Percentiles rank a stretch among this genome's conserved stretches.
Evolutionary conservation across 352 stramenopile species (phyloP).

Genomic region (Phytopythium ostracodes): DNA sequence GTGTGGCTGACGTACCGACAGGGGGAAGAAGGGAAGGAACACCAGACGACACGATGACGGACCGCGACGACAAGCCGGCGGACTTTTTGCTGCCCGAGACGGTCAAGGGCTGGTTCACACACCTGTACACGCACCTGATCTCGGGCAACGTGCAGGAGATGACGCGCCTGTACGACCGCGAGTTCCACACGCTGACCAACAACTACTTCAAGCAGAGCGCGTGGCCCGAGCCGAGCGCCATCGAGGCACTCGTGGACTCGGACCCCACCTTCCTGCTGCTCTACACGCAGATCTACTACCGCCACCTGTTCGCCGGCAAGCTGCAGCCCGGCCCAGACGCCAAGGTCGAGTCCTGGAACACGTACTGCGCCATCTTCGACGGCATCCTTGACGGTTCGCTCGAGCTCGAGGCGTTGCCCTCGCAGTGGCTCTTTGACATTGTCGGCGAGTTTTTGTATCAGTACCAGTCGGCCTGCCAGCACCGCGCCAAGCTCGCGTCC

Average conservation of each 20-base stretch:
- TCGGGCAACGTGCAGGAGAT: constrained; percentile 80
- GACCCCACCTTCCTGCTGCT: constrained; percentile 92
- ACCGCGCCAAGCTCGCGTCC: constrained; percentile 80
- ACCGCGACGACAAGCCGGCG: constrained; percentile 80
- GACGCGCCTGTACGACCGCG: constrained; percentile 83
- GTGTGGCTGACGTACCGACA: neutral
- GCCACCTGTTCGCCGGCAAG: constrained; percentile 92
- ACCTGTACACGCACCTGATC: constrained; percentile 85
- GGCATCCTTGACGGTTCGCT: constrained; percentile 85
- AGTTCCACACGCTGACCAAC: constrained; percentile 85
- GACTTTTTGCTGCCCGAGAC: constrained; percentile 86
- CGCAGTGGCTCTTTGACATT: constrained; percentile 98
- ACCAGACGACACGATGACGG: constrained; percentile 32
- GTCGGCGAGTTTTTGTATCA: constrained; percentile 99
- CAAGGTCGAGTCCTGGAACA: constrained; percentile 91
- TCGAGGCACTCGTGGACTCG: constrained; percentile 79
- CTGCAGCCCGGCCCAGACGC: constrained; percentile 84
- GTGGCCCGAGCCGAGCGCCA: constrained; percentile 91
- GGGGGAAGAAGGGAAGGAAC: neutral
- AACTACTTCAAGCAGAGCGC: constrained; percentile 94
- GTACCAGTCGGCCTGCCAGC: constrained; percentile 98
- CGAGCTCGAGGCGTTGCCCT: constrained; percentile 84
- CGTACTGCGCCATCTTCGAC: constrained; percentile 95
- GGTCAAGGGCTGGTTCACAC: constrained; percentile 87
- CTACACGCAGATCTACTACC: constrained; percentile 97